Evolutionary conservation across 2,329 filamentous ascomycete species (phyloP).

Genomic region (Epichloe bromicola): DNA sequence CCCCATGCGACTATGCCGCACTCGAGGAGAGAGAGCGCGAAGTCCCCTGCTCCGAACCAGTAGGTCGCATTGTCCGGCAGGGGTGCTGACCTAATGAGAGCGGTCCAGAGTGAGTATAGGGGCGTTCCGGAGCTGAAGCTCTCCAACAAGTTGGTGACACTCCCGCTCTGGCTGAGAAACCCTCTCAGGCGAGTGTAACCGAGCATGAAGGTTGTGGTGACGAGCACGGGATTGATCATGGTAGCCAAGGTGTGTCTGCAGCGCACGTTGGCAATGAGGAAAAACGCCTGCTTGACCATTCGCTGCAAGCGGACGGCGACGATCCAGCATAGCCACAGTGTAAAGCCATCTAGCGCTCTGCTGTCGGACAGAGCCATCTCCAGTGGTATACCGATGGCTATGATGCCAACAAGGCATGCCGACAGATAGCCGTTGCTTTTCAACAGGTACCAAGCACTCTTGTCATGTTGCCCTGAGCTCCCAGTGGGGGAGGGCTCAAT

Average conservation of each 20-base stretch:
- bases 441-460: constrained; percentile 5
- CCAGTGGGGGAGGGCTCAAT: background rate
- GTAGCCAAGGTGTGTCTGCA: constrained; percentile 23
- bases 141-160: constrained; percentile 17
- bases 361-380: constrained; percentile 20
- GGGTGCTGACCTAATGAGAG: constrained; percentile 3
- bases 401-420: constrained; percentile 18
- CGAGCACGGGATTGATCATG: constrained; percentile 34
- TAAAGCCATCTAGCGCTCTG: constrained; percentile 30
- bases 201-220: constrained; percentile 31
- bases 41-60: constrained; percentile 34
- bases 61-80: constrained; percentile 8
- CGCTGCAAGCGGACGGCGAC: constrained; percentile 25
- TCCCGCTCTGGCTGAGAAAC: constrained; percentile 13
- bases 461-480: background rate
- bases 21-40: constrained; percentile 35
- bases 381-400: constrained; percentile 29
- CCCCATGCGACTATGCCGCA: constrained; percentile 40
- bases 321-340: constrained; percentile 38
- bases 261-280: constrained; percentile 4
- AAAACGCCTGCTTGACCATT: constrained; percentile 16
- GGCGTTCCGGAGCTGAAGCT: constrained; percentile 22
- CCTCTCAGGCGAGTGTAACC: constrained; percentile 30
- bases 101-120: constrained; percentile 23
- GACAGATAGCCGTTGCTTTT: constrained; percentile 14